A percentile compares a stretch with the other conserved stretches of the same genome.
These are phyloP conservation scores for Talinum fruticosum DNA, from an alignment of 148 eudicot genomes.

Conservation along the genomic window DNA sequence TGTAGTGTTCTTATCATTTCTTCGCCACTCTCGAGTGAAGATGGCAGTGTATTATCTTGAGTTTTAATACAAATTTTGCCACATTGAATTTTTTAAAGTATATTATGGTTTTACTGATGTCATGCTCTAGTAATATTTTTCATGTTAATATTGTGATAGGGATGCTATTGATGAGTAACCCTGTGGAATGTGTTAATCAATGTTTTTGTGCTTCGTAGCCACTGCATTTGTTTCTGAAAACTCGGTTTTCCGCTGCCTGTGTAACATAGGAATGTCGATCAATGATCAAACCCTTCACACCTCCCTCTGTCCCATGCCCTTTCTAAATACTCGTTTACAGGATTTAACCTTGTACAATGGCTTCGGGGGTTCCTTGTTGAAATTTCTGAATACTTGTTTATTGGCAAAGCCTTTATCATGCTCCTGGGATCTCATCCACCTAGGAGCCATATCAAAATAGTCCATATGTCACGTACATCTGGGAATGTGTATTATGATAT, in stretches of 20 bases:
- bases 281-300: background rate
- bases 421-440: no score
- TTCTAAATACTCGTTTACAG: background rate
- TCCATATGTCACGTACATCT: no score
- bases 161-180: background rate
- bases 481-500: no score
- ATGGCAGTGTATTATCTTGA: slow-evolving; percentile 19
- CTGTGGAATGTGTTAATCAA: background rate
- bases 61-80: background rate
- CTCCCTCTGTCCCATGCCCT: background rate
- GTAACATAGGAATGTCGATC: background rate
- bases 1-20: slow-evolving; percentile 8
- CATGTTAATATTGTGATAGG: background rate
- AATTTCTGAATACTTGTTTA: background rate
- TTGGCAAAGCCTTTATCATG: no score
- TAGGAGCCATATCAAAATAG: no score
- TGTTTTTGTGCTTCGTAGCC: background rate
- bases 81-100: background rate
- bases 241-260: background rate
- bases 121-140: background rate
- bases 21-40: slow-evolving; percentile 6
- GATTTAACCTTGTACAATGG: background rate
- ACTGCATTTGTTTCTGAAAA: background rate
- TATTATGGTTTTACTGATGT: background rate
- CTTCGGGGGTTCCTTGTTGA: background rate